Evolutionary conservation across 371 early-diverging fungal genomes (phyloP).

Genomic region (Mucor saturninus): DNA sequence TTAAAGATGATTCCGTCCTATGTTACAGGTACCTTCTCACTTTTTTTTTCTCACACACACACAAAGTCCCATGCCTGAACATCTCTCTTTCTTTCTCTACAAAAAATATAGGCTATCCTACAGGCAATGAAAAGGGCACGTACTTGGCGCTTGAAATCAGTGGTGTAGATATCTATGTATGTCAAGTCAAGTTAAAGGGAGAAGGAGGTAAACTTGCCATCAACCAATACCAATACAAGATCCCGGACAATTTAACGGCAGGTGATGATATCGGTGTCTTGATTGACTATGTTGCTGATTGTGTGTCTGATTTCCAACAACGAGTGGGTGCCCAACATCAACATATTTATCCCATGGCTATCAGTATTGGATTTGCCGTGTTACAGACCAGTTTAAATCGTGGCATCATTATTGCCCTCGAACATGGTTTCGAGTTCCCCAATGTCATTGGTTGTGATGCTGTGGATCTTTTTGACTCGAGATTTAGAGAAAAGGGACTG

Average conservation of each 20-base stretch:
- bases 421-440: slow-evolving; percentile 51
- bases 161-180: slow-evolving; percentile 68
- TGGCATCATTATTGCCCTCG: slow-evolving; percentile 46
- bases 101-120: slow-evolving; percentile 59
- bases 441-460: slow-evolving; percentile 49
- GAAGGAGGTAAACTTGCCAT: slow-evolving; percentile 53
- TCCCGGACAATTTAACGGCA: slow-evolving; percentile 81
- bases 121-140: slow-evolving; percentile 85
- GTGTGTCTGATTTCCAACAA: slow-evolving; percentile 47
- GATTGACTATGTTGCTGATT: slow-evolving; percentile 53
- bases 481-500: slow-evolving; percentile 48
- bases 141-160: slow-evolving; percentile 92
- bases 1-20: slow-evolving; percentile 55
- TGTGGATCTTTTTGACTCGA: slow-evolving; percentile 42
- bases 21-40: slow-evolving; percentile 42
- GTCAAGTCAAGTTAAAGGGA: slow-evolving; percentile 55
- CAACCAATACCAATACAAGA: slow-evolving; percentile 71
- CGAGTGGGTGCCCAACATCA: slow-evolving; percentile 32
- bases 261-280: slow-evolving; percentile 48
- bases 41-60: not conserved
- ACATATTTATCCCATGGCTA: slow-evolving; percentile 41
- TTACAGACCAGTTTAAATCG: slow-evolving; percentile 47
- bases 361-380: slow-evolving; percentile 53
- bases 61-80: no score
- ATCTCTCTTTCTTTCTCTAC: not conserved